Percentiles rank a stretch among this genome's conserved stretches.
Evolutionary conservation across 169 alveolate species (phyloP).

Genomic region (Eimeria praecox): DNA sequence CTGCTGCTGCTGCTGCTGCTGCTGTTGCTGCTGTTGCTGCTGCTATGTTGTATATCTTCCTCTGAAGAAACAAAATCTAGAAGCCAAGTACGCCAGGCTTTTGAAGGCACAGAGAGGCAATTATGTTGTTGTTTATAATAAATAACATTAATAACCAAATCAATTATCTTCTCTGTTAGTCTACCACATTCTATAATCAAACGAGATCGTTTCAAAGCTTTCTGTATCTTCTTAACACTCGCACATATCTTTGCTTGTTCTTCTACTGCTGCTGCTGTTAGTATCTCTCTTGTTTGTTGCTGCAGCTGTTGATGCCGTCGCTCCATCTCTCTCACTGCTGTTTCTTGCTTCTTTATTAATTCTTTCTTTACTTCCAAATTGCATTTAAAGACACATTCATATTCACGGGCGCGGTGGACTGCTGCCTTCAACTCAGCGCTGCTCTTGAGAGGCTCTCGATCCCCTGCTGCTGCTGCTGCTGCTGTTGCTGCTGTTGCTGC

Average conservation of each 20-base stretch:
- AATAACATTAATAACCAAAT: not conserved
- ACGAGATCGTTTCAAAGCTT: constrained; percentile 38
- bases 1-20: not conserved
- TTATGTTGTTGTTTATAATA: not conserved
- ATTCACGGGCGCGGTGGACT: not conserved
- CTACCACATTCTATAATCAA: constrained; percentile 38
- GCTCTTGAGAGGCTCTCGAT: too few relatives aligned
- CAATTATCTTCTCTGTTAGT: not conserved
- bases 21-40: constrained; percentile 28
- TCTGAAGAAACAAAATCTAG: constrained; percentile 2
- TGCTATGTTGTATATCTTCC: not conserved
- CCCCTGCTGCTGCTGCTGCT: not conserved
- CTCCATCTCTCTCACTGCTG: not conserved
- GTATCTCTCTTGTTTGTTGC: not conserved
- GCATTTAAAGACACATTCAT: not conserved
- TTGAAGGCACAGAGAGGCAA: not conserved
- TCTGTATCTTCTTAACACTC: not conserved
- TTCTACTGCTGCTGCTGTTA: not conserved
- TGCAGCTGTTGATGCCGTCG: not conserved
- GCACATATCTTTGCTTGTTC: constrained; percentile 21
- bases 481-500: not conserved
- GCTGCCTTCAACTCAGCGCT: not conserved
- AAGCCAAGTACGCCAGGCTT: constrained; percentile 64
- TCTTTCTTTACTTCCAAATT: not conserved
- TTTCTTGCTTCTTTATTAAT: not conserved